Evolutionary conservation across 2,329 filamentous ascomycete species (phyloP).

Genomic region (Amphichorda felina): DNA sequence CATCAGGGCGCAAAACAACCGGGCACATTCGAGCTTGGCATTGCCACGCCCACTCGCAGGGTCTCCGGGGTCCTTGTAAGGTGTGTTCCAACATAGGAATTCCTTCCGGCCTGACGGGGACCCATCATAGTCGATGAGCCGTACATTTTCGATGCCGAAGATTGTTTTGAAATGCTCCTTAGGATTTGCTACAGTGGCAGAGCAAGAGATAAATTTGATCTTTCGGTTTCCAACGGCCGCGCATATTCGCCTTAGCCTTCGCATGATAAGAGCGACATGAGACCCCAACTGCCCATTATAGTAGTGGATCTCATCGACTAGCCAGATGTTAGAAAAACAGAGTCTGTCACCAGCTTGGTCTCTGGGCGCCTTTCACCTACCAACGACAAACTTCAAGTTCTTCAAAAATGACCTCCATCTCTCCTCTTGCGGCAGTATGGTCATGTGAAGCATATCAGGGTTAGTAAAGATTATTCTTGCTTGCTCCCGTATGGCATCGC

Average conservation of each 20-base stretch:
- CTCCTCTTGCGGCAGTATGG: constrained; percentile 84
- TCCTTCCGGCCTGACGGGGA: constrained; percentile 85
- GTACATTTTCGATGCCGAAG: constrained; percentile 78
- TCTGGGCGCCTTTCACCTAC: constrained; percentile 18
- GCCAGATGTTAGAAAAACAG: constrained; percentile 4
- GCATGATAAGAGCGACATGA: constrained; percentile 91
- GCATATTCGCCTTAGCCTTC: constrained; percentile 75
- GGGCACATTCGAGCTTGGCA: constrained; percentile 73
- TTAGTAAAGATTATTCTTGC: constrained; percentile 94
- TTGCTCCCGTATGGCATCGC: constrained; percentile 74
- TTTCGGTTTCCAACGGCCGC: constrained; percentile 77
- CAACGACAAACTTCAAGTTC: constrained; percentile 80
- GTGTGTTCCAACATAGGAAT: constrained; percentile 96
- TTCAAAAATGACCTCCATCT: constrained; percentile 81
- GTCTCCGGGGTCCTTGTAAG: constrained; percentile 80
- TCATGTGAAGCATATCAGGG: constrained; percentile 94
- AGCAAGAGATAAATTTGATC: constrained; percentile 90
- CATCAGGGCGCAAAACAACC: constrained; percentile 81
- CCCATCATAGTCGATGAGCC: constrained; percentile 79
- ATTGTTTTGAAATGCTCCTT: constrained; percentile 84
- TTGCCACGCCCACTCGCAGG: constrained; percentile 78
- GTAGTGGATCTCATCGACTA: constrained; percentile 79
- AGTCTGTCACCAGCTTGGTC: neutral
- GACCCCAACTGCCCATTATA: constrained; percentile 94
- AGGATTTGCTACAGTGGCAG: constrained; percentile 90